These are phyloP conservation scores for Articulospora tetracladia DNA, from an alignment of 495 filamentous ascomycete genomes.

Conservation along the genomic window DNA sequence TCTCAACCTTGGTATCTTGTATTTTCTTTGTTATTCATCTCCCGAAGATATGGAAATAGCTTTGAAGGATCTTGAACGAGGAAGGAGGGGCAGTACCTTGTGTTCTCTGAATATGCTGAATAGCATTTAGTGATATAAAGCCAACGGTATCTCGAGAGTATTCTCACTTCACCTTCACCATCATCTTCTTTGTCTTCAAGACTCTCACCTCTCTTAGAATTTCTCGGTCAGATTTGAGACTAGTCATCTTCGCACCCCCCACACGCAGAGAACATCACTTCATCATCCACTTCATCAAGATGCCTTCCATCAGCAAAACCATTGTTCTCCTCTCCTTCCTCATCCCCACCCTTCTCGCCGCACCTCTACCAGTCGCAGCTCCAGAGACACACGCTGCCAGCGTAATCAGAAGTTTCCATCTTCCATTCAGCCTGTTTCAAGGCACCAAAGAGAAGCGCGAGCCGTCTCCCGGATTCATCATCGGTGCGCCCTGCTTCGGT, in stretches of 20 bases:
- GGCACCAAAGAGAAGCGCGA: not conserved
- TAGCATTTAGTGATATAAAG: not conserved
- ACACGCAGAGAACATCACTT: not conserved
- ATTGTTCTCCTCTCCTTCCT: not conserved
- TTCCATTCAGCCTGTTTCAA: not conserved
- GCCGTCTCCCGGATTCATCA: not conserved
- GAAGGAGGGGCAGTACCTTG: too few relatives aligned
- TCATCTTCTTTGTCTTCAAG: not conserved
- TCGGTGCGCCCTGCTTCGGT: not conserved
- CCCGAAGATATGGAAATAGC: too few relatives aligned
- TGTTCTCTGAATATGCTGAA: not conserved
- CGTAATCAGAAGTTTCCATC: too few relatives aligned
- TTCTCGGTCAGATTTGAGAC: not conserved
- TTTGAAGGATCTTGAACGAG: not conserved
- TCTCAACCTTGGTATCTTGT: too few relatives aligned
- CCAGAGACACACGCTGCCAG: too few relatives aligned
- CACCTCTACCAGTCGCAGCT: not conserved
- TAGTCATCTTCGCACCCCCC: not conserved
- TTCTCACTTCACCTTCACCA: not conserved
- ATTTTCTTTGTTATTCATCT: too few relatives aligned
- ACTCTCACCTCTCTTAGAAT: not conserved
- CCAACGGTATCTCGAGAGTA: not conserved
- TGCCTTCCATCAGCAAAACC: not conserved
- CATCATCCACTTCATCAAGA: not conserved
- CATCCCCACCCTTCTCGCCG: not conserved